These are phyloP conservation scores for Hibiscus syriacus DNA, from an alignment of 345 rosid genomes.

Conservation along the genomic window DNA sequence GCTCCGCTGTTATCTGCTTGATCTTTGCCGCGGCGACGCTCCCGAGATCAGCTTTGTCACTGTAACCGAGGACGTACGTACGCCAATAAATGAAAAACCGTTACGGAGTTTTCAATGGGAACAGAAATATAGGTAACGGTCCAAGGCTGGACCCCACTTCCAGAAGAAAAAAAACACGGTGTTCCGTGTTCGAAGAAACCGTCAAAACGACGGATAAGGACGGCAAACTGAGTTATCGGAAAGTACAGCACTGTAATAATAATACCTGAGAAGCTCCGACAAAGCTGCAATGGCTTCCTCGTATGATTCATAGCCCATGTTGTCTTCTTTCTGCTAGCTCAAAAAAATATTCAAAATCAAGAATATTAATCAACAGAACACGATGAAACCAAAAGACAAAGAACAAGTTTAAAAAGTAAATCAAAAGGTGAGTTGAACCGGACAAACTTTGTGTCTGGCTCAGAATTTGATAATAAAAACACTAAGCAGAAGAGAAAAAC, in stretches of 20 bases:
- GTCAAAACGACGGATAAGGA: not conserved
- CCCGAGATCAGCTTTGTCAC: conserved; percentile 57
- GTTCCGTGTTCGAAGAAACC: not conserved
- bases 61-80: conserved; percentile 21
- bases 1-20: conserved; percentile 68
- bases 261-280: conserved; percentile 73
- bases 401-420: not conserved
- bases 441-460: no score
- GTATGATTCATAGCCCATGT: conserved; percentile 61
- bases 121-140: not conserved
- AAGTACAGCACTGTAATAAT: not conserved
- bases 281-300: conserved; percentile 74
- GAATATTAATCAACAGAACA: not conserved
- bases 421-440: conserved; percentile 11
- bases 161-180: not conserved
- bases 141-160: not conserved
- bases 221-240: not conserved
- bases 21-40: conserved; percentile 76
- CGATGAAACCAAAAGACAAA: not conserved
- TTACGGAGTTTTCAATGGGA: not conserved
- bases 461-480: no score
- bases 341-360: not conserved
- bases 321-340: conserved; percentile 32
- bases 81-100: not conserved
- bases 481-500: not conserved